A percentile compares a stretch with the other conserved stretches of the same genome.
Evolutionary conservation across 495 filamentous ascomycete genomes (phyloP).

Genomic region (Aspergillus cristatus): DNA sequence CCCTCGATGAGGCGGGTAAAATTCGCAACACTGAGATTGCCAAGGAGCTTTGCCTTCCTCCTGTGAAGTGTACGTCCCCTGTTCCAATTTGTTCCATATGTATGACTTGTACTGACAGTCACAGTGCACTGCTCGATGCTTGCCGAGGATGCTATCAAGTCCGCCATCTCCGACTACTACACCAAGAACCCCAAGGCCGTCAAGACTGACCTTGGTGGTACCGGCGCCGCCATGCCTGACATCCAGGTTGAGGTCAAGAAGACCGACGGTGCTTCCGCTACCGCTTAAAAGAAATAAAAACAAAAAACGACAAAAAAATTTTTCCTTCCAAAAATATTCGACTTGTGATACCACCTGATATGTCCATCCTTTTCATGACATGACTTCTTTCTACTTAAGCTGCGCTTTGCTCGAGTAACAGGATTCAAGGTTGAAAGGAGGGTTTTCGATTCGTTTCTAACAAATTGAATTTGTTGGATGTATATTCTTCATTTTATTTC

Average conservation of each 20-base stretch:
- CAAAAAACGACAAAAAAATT: slow-evolving; percentile 1
- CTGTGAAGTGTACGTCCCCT: slow-evolving; percentile 71
- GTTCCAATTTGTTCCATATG: slow-evolving; percentile 1
- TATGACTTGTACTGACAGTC: slow-evolving; percentile 8
- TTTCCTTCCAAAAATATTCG: background rate
- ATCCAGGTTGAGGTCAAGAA: slow-evolving; percentile 38
- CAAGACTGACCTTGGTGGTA: slow-evolving; percentile 65
- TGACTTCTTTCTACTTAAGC: background rate
- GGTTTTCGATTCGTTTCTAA: slow-evolving; percentile 7
- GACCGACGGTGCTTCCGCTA: slow-evolving; percentile 18
- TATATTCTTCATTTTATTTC: slow-evolving; percentile 12
- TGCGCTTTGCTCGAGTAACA: no score
- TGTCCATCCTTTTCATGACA: background rate
- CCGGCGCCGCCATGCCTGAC: slow-evolving; percentile 47
- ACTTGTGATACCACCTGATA: background rate
- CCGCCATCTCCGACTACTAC: slow-evolving; percentile 97
- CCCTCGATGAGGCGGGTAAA: slow-evolving; percentile 82
- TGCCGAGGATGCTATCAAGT: slow-evolving; percentile 98
- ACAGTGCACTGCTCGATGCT: slow-evolving; percentile 97
- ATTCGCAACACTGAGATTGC: slow-evolving; percentile 96
- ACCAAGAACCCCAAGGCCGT: slow-evolving; percentile 78
- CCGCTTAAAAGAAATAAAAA: slow-evolving; percentile 13
- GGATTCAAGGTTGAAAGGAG: background rate
- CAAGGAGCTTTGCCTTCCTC: slow-evolving; percentile 91
- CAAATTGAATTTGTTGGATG: slow-evolving; percentile 25